Percentiles rank a stretch among this genome's conserved stretches.
Evolutionary conservation across 106 monocot species (phyloP).

Genomic region (Platanthera guangdongensis): DNA sequence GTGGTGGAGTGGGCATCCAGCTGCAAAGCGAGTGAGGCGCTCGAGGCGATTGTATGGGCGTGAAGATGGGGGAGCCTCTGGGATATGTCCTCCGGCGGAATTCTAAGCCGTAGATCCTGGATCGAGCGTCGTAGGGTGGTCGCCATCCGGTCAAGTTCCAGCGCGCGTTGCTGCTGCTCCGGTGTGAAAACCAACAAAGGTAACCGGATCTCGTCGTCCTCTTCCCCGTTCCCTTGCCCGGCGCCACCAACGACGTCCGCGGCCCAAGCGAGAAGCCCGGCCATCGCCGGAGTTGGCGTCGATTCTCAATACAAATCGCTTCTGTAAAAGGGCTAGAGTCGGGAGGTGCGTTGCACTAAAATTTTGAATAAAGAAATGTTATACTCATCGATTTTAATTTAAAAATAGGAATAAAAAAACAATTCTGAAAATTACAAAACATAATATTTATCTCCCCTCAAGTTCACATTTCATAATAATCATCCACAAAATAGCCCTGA

Average conservation of each 20-base stretch:
- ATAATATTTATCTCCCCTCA: no score
- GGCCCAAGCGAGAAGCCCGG: slow-evolving; percentile 85
- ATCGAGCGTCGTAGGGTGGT: slow-evolving; percentile 49
- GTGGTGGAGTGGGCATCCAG: slow-evolving; percentile 79
- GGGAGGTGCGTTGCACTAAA: no score
- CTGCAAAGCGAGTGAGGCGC: slow-evolving; percentile 71
- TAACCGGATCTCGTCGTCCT: neutral
- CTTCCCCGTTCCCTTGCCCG: slow-evolving; percentile 29
- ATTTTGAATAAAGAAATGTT: no score
- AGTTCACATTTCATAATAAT: no score
- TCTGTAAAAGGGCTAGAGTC: no score
- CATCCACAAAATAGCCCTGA: no score
- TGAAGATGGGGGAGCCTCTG: slow-evolving; percentile 87
- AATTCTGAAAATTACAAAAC: no score
- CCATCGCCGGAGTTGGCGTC: slow-evolving; percentile 27
- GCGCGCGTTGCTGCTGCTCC: slow-evolving; percentile 65
- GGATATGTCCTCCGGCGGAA: slow-evolving; percentile 65
- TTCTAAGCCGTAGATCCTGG: slow-evolving; percentile 69
- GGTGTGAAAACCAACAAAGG: slow-evolving; percentile 37
- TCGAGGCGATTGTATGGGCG: slow-evolving; percentile 74
- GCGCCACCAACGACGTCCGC: slow-evolving; percentile 77
- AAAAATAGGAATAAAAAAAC: no score
- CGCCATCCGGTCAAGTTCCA: slow-evolving; percentile 55
- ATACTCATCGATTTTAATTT: no score
- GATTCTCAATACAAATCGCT: no score